These are phyloP conservation scores for Syzygium malaccense DNA, from an alignment of 441 rosid species.

Conservation along the genomic window DNA sequence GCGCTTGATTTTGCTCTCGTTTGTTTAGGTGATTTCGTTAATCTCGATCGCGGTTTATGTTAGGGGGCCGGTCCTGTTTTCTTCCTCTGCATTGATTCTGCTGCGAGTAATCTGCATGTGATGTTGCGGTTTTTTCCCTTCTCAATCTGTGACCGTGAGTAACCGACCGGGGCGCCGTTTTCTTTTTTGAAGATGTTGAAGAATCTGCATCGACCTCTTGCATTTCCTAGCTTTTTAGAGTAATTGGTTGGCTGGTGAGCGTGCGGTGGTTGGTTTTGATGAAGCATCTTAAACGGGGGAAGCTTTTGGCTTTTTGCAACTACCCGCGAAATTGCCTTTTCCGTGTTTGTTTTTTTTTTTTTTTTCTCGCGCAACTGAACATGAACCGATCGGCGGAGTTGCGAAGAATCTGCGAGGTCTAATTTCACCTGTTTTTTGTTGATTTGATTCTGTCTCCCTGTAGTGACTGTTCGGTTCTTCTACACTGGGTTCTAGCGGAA, in stretches of 20 bases:
- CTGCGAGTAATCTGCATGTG: background rate
- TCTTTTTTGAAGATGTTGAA: background rate
- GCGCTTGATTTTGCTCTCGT: background rate
- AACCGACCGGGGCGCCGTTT: background rate
- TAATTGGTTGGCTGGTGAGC: background rate
- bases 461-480: background rate
- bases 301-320: background rate
- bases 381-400: background rate
- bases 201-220: background rate
- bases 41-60: background rate
- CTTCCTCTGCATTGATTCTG: background rate
- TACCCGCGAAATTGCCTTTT: background rate
- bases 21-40: background rate
- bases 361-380: background rate
- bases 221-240: background rate
- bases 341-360: background rate
- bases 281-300: background rate
- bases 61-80: background rate
- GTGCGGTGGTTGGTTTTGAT: background rate
- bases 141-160: background rate
- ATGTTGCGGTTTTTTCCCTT: background rate
- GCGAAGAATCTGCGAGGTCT: background rate
- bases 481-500: background rate
- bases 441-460: background rate
- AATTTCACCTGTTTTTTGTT: background rate